Conservation (phyloP, 768 basidiomycete genomes). For the Psilocybe cubensis region DNA sequence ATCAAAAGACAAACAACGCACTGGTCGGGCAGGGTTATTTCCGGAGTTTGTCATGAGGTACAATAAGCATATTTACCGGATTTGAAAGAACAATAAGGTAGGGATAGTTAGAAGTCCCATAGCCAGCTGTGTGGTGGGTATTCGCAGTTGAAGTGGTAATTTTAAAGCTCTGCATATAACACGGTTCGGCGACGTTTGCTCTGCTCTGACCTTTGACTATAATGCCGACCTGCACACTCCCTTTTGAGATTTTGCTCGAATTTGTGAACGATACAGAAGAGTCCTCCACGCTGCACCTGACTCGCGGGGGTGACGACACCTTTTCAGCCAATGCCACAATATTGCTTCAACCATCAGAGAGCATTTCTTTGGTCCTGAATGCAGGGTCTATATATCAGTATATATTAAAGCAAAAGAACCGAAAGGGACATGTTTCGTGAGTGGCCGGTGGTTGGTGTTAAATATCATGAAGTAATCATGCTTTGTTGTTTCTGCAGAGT, state of each 20-base stretch:
- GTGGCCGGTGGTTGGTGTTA: conserved; percentile 22
- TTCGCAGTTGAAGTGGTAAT: conserved; percentile 10
- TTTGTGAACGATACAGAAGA: conserved; percentile 50
- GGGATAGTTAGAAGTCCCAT: conserved; percentile 3
- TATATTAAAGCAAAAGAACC: conserved; percentile 39
- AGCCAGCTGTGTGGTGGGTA: conserved; percentile 12
- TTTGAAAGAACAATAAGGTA: conserved; percentile 35
- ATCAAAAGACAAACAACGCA: background rate
- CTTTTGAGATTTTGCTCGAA: conserved; percentile 58
- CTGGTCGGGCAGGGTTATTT: conserved; percentile 5
- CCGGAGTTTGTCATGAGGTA: conserved; percentile 10
- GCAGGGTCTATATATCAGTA: conserved; percentile 55
- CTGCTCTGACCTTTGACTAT: conserved; percentile 1
- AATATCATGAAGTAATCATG: background rate
- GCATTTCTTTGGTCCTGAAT: conserved; percentile 48
- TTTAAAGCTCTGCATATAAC: conserved; percentile 7
- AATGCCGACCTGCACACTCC: conserved; percentile 53
- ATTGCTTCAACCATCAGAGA: conserved; percentile 43
- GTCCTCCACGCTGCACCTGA: conserved; percentile 42
- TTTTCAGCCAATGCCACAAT: conserved; percentile 32
- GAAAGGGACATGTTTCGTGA: conserved; percentile 48
- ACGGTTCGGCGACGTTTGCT: background rate
- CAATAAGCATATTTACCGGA: conserved; percentile 21
- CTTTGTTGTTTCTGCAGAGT: conserved; percentile 32
- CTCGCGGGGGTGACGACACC: conserved; percentile 29